Conservation (phyloP, 2,329 filamentous ascomycete species). For the Fusarium irregulare region DNA sequence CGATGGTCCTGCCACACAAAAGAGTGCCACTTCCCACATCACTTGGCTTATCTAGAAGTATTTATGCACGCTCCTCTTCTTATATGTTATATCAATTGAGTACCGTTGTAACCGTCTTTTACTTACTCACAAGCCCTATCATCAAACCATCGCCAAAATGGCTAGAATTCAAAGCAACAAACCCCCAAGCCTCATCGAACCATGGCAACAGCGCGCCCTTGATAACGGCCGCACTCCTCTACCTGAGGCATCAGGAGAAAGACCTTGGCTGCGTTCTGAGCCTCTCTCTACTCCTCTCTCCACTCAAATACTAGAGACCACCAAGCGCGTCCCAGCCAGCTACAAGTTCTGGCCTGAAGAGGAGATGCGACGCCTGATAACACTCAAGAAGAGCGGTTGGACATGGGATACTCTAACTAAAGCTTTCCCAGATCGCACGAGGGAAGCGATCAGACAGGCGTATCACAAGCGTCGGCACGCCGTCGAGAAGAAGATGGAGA, state of each 20-base stretch:
- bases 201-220: conserved; percentile 13
- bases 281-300: not conserved
- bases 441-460: conserved; percentile 8
- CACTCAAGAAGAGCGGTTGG: not conserved
- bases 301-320: fast-evolving
- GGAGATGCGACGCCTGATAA: conserved; percentile 13
- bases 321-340: not conserved
- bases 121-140: not conserved
- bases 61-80: no score
- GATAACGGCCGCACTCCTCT: conserved; percentile 5
- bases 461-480: conserved; percentile 18
- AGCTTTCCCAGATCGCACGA: conserved; percentile 3
- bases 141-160: not conserved
- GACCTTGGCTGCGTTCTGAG: not conserved
- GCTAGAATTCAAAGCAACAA: not conserved
- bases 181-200: not conserved
- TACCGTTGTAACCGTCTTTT: fast-evolving
- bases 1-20: not conserved
- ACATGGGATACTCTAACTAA: not conserved
- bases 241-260: conserved; percentile 1
- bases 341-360: conserved; percentile 15
- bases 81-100: fast-evolving
- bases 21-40: not conserved
- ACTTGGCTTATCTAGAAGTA: no score
- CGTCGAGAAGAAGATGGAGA: conserved; percentile 1